Evolutionary conservation across 805 yeast species (phyloP).

Genomic region (Spencermartinsiella europaea): DNA sequence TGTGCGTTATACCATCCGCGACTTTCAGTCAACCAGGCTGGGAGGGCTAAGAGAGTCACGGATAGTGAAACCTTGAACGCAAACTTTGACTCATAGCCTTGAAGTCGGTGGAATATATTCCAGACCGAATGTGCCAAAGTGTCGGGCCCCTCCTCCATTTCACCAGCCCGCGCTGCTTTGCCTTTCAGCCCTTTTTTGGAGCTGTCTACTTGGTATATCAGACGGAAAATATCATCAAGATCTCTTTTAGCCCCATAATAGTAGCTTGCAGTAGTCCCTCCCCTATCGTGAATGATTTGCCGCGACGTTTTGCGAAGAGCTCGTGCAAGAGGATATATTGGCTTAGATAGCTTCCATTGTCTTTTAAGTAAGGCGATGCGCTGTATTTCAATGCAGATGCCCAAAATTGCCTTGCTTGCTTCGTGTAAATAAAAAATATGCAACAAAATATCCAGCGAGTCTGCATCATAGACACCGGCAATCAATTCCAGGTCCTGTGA

Average conservation of each 20-base stretch:
- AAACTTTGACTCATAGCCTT: slow-evolving; percentile 39
- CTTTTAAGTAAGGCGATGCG: slow-evolving; percentile 13
- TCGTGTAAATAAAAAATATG: slow-evolving; percentile 40
- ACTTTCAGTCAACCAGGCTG: slow-evolving; percentile 39
- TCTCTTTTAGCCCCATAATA: slow-evolving; percentile 41
- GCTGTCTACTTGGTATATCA: slow-evolving; percentile 41
- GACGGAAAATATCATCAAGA: slow-evolving; percentile 43
- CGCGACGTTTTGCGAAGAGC: slow-evolving; percentile 39
- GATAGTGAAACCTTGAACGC: slow-evolving; percentile 39
- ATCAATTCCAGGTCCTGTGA: slow-evolving; percentile 15
- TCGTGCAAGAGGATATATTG: slow-evolving; percentile 38
- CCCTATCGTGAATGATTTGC: slow-evolving; percentile 43
- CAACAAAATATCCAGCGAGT: slow-evolving; percentile 37
- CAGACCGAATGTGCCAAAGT: slow-evolving; percentile 34
- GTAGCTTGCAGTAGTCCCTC: slow-evolving; percentile 40
- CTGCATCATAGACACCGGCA: slow-evolving; percentile 24
- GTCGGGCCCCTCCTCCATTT: neutral
- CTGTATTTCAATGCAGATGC: slow-evolving; percentile 14
- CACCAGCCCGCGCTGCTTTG: neutral
- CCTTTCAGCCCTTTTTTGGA: slow-evolving; percentile 26
- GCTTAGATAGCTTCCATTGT: slow-evolving; percentile 35
- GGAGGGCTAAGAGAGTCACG: slow-evolving; percentile 37
- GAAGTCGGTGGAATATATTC: slow-evolving; percentile 32
- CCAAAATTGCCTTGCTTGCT: slow-evolving; percentile 33
- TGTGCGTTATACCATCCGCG: slow-evolving; percentile 40